These are phyloP conservation scores for Pseudogymnoascus sp. DNA, from an alignment of 2,329 filamentous ascomycete species.

Conservation along the genomic window DNA sequence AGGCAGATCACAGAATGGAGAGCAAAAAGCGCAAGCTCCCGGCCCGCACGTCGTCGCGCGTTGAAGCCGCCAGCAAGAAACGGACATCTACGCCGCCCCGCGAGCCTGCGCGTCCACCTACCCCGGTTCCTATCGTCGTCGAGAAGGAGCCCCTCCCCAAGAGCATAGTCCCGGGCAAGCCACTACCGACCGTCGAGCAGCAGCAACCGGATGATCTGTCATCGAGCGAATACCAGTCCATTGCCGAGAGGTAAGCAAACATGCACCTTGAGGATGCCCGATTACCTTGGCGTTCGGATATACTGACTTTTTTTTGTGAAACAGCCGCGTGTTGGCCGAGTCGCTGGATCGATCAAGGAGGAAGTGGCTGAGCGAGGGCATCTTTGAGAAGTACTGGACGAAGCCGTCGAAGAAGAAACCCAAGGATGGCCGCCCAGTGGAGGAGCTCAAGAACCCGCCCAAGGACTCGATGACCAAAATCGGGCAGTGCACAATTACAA, in stretches of 20 bases:
- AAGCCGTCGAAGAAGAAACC: conserved; percentile 65
- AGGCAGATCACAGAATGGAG: conserved; percentile 43
- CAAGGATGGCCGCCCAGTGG: conserved; percentile 44
- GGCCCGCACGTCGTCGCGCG: conserved; percentile 52
- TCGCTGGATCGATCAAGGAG: conserved; percentile 66
- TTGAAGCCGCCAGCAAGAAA: conserved; percentile 53
- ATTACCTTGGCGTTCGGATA: conserved; percentile 3
- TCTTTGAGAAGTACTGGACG: conserved; percentile 72
- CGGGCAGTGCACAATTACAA: conserved; percentile 64
- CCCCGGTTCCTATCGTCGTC: conserved; percentile 26
- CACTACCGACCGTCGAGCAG: conserved; percentile 62
- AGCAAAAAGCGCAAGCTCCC: conserved; percentile 58
- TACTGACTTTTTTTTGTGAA: conserved; percentile 13
- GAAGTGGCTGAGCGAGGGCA: conserved; percentile 63
- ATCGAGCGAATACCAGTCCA: conserved; percentile 60
- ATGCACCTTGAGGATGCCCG: neutral
- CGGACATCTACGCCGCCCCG: conserved; percentile 50
- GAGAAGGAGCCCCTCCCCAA: conserved; percentile 46
- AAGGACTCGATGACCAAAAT: conserved; percentile 67
- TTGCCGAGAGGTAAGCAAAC: conserved; percentile 57
- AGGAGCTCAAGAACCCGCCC: conserved; percentile 54
- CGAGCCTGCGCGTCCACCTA: conserved; percentile 33
- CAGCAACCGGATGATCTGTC: conserved; percentile 58
- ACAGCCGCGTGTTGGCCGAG: conserved; percentile 65
- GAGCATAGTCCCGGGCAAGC: conserved; percentile 55